Evolutionary conservation across 169 alveolate genomes (phyloP).

Genomic region (Eimeria necatrix): DNA sequence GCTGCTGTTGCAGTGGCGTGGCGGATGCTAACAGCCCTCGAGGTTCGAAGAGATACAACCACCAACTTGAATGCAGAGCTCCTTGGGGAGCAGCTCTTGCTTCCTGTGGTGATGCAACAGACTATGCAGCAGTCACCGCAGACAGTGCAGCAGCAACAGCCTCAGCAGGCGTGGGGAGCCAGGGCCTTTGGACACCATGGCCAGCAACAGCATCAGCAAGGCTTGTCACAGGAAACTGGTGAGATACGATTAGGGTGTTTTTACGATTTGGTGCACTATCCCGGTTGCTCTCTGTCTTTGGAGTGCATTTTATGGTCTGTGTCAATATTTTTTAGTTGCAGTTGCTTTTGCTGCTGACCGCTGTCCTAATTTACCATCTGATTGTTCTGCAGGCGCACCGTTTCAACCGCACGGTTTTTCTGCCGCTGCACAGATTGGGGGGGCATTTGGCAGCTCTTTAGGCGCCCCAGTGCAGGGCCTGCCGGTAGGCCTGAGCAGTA

Average conservation of each 20-base stretch:
- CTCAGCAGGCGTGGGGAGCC: neutral
- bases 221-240: neutral
- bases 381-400: too few species aligned
- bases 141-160: conserved; percentile 43
- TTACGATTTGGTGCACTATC: too few species aligned
- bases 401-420: too few species aligned
- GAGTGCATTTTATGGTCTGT: too few species aligned
- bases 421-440: too few species aligned
- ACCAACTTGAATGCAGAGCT: neutral
- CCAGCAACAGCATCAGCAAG: conserved; percentile 3
- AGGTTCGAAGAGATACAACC: neutral
- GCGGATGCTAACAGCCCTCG: conserved; percentile 6
- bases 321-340: too few species aligned
- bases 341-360: too few species aligned
- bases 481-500: neutral
- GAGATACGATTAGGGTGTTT: neutral
- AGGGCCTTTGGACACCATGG: neutral
- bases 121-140: conserved; percentile 10
- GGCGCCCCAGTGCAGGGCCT: conserved; percentile 20
- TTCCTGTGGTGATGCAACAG: neutral
- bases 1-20: conserved; percentile 18
- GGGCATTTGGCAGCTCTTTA: neutral
- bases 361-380: too few species aligned
- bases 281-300: too few species aligned
- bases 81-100: conserved; percentile 2